Evolutionary conservation across 2,329 filamentous ascomycete species (phyloP).

Genomic region (Trichoderma hamatum): DNA sequence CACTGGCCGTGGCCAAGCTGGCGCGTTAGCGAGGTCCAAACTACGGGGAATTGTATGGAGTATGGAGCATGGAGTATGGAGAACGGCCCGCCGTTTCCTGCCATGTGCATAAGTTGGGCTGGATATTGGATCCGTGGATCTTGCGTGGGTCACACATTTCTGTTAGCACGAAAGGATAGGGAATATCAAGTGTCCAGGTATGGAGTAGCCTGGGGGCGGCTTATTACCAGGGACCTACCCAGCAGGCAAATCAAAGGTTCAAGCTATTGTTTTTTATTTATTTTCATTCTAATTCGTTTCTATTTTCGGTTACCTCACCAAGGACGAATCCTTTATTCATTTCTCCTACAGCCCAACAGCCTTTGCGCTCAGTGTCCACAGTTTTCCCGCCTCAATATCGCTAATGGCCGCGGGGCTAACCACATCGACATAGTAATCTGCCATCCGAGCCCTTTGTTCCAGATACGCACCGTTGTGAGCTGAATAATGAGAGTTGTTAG

Average conservation of each 20-base stretch:
- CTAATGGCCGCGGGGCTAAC: slow-evolving; percentile 40
- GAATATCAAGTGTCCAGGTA: background rate
- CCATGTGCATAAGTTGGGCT: background rate
- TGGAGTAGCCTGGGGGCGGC: background rate
- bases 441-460: slow-evolving; percentile 38
- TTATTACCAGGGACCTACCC: background rate
- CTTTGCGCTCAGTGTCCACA: slow-evolving; percentile 52
- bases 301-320: background rate
- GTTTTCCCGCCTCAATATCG: slow-evolving; percentile 43
- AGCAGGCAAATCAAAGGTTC: background rate
- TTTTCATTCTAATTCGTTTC: background rate
- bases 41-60: background rate
- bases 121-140: background rate
- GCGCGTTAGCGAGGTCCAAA: background rate
- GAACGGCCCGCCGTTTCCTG: background rate
- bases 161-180: background rate
- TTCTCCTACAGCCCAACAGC: slow-evolving; percentile 44
- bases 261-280: background rate
- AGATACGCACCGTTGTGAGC: slow-evolving; percentile 41
- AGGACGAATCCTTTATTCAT: slow-evolving; percentile 37
- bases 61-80: background rate
- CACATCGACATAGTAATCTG: slow-evolving; percentile 37
- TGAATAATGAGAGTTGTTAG: slow-evolving; percentile 14
- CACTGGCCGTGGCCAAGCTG: background rate
- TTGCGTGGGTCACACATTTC: background rate